Evolutionary conservation across 805 yeast species (phyloP), one percentile per base, ranked within the genome.

Genomic region (Pichia heedii): DNA sequence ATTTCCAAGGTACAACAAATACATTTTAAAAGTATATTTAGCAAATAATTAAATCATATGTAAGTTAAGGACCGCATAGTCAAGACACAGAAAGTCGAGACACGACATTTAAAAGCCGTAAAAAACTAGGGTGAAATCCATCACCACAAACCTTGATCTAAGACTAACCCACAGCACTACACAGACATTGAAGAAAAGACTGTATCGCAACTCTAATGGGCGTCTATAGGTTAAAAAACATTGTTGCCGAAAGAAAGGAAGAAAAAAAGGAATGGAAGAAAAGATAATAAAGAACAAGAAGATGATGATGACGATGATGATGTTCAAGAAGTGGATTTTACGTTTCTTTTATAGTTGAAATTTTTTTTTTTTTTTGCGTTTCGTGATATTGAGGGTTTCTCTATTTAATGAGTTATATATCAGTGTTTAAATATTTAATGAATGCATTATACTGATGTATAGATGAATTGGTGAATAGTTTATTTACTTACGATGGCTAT

Each of bases 141-240:
- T 47, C 46, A 38, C 43, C 44, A n/a, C 46, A 36, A 44, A 43
- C 51, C 55, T 77, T 67, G 45, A 66, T 84, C 89, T 84, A 74
- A 83, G 93, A 84, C 84, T 69, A 67, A 84, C 93, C 93, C 93
- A 89, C 49, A 84, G 95, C 95, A 84, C 95, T 51, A 76, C 63
- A 57, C 68, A 67, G 65, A 68, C 67, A 77, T 68, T 56, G 74
- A 66, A 35, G 74, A 66, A 37, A 65, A 60, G 71, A 64, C 67
- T 66, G 69, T 62, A 58, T 77, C 76, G 81, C 75, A 79, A 76
- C 81, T 76, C 81, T 76, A 75, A 76, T 75, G 90, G 93, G 90
- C 81, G 89, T 84, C 93, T 81, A 73, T 65, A 50, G 49, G 50
- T 49, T 44, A 50, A 50, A 54, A 60, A 51, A 56, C 60, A 55